These are phyloP conservation scores for Spirogloea muscicola DNA, from an alignment of 139 green algal genomes.

Conservation along the genomic window DNA sequence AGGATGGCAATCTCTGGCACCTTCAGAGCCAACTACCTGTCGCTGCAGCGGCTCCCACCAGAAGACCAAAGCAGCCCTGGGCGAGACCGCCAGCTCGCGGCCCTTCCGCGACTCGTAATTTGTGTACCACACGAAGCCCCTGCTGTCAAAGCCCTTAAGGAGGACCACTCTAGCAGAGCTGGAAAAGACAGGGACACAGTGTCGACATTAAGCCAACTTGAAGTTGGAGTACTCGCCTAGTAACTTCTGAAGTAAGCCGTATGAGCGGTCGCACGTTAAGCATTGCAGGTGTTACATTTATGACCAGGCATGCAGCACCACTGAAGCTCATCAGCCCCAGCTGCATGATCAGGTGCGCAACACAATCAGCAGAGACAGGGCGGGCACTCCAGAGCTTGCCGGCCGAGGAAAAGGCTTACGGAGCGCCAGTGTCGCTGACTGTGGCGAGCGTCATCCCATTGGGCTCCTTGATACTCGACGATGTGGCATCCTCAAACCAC, in stretches of 20 bases:
- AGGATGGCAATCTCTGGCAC: not conserved
- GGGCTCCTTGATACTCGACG: slow-evolving; percentile 60
- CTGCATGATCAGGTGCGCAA: no score
- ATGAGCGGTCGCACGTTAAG: no score
- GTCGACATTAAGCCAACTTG: no score
- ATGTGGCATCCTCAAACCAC: slow-evolving; percentile 57
- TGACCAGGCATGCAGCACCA: no score
- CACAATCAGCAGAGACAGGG: no score
- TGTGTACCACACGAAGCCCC: slow-evolving; percentile 79
- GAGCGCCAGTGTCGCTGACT: slow-evolving; percentile 25
- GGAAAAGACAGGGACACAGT: no score
- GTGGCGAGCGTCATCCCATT: slow-evolving; percentile 79
- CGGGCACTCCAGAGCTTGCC: no score
- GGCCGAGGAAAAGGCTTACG: no score
- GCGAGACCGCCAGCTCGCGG: slow-evolving; percentile 55
- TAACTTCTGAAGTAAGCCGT: no score
- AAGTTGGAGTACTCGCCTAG: no score
- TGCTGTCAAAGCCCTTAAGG: slow-evolving; percentile 72
- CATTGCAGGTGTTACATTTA: no score
- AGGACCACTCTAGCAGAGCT: slow-evolving; percentile 73
- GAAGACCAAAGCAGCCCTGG: slow-evolving; percentile 64
- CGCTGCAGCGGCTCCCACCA: slow-evolving; percentile 81
- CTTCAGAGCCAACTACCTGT: slow-evolving; percentile 43
- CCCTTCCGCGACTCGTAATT: slow-evolving; percentile 77
- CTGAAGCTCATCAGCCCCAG: no score